Base-by-base conservation (phyloP, 2,329 filamentous ascomycete genomes). In the Penicillium palitans region DNA sequence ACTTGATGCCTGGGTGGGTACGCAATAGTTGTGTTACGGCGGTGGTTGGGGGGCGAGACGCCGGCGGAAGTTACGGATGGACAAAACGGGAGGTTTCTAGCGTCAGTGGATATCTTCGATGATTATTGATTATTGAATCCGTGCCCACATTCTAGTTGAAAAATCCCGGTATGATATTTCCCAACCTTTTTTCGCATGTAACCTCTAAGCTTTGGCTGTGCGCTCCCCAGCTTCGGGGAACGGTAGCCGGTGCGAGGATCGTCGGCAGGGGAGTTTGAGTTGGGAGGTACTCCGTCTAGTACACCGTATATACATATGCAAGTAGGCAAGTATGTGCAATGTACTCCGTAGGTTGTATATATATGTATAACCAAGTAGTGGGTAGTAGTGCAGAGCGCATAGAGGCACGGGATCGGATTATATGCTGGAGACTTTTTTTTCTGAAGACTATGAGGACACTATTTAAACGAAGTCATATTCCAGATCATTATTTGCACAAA, bases 201-300 rank as follows among this genome's bases (percentile, higher is more conserved):
- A 55, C 53, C 53, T 51, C 39, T 25, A 40, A 55, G 31, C 25
- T 55, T 40, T 19, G 37, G 13, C n/a, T 37, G 45, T 55, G 46
- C 37, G 53, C 53, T 50, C 53, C 53, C 46, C 53, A 51, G 53
- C 53, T 51, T 55, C 53, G 53, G 53, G 53, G 45, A 27, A 44
- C 27, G 44, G 53, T 21, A 19, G 51, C 53, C 53, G 53, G 46
- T 51, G 46, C 24, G 37, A 51, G 37, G 53, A 51, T 55, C 53
- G 27, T 27, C 53, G 27, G 53, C 17, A 48, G 46, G 29, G 19
- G 19, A 41, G 19, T 33, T 55, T 40, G n/a, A 25, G n/a, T 52
- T 39, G 45, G 31, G 8, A 48, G 29, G 45, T 35, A 24, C 45
- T 21, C 44, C 0, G n/a, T 33, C 4, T 8, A 29, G 44, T 31